Evolutionary conservation across 352 stramenopile species (phyloP).

Genomic region (Phytophthora megakarya): DNA sequence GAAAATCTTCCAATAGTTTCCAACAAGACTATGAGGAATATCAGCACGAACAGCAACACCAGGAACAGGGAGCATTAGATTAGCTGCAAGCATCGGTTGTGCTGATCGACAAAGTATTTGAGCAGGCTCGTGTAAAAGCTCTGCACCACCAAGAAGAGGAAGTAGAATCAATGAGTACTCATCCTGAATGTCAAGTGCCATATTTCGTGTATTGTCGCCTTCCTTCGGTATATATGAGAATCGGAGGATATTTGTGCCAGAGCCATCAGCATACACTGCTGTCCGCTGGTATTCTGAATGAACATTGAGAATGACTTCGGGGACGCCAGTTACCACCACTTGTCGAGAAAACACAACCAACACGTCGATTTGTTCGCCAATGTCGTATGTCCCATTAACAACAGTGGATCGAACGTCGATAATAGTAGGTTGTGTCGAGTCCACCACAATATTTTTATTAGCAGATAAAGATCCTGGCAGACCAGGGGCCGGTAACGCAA

Average conservation of each 20-base stretch:
- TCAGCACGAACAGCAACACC: conserved; percentile 50
- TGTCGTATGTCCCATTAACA: conserved; percentile 65
- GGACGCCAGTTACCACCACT: conserved; percentile 50
- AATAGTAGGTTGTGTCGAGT: conserved; percentile 53
- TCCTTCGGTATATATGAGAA: conserved; percentile 56
- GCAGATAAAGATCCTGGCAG: conserved; percentile 49
- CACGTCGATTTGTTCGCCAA: conserved; percentile 57
- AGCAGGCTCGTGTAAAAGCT: conserved; percentile 36
- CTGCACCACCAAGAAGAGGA: conserved; percentile 37
- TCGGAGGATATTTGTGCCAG: conserved; percentile 40
- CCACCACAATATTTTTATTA: conserved; percentile 46
- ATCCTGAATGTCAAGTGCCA: conserved; percentile 52
- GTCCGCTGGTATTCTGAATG: conserved; percentile 34
- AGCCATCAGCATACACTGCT: conserved; percentile 60
- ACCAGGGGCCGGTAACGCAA: conserved; percentile 52
- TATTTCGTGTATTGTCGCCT: conserved; percentile 50
- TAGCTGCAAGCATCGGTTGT: conserved; percentile 36
- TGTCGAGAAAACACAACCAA: conserved; percentile 58
- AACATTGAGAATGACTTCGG: conserved; percentile 63
- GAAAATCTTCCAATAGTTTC: conserved; percentile 63
- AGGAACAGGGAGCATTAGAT: conserved; percentile 55
- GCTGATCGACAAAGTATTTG: conserved; percentile 48
- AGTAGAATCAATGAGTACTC: conserved; percentile 46
- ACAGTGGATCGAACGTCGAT: conserved; percentile 45
- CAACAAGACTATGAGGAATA: conserved; percentile 61